These are phyloP conservation scores for Boletus tylopilopsis DNA, from an alignment of 768 basidiomycete genomes.

Conservation along the genomic window DNA sequence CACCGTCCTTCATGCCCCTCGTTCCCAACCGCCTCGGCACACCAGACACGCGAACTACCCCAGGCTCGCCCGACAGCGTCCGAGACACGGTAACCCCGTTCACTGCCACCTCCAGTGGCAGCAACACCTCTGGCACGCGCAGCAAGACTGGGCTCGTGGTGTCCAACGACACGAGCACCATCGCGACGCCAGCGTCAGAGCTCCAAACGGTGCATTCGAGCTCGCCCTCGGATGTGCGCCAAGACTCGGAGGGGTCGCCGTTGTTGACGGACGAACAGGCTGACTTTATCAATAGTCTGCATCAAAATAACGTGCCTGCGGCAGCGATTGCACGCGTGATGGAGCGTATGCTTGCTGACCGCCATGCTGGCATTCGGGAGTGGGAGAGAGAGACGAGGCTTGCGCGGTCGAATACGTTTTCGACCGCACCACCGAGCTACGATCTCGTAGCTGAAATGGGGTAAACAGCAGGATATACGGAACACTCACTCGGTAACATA, in stretches of 20 bases:
- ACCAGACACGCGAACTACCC: background rate
- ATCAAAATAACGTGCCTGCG: slow-evolving; percentile 21
- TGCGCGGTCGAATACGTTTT: slow-evolving; percentile 10
- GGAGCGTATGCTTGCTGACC: slow-evolving; percentile 23
- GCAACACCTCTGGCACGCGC: background rate
- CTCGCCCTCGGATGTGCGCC: background rate
- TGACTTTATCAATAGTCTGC: slow-evolving; percentile 21
- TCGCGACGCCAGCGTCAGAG: background rate
- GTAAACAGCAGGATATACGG: background rate
- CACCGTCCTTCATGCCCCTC: background rate
- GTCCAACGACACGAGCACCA: slow-evolving; percentile 9
- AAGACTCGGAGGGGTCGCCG: slow-evolving; percentile 4
- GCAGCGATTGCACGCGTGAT: slow-evolving; percentile 23
- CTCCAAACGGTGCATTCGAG: background rate
- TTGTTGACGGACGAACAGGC: slow-evolving; percentile 24
- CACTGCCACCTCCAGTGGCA: background rate
- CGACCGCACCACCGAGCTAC: slow-evolving; percentile 15
- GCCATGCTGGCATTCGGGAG: slow-evolving; percentile 14
- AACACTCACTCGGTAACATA: background rate
- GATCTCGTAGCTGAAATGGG: slow-evolving; percentile 1
- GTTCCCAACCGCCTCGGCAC: slow-evolving; percentile 9
- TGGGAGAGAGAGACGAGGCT: slow-evolving; percentile 22
- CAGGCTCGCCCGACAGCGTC: background rate
- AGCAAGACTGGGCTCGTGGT: slow-evolving; percentile 1
- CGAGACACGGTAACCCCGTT: slow-evolving; percentile 6